phyloP scores from a whole-genome alignment of 2,329 filamentous ascomycete species.

The Hypoxylon sp. region DNA sequence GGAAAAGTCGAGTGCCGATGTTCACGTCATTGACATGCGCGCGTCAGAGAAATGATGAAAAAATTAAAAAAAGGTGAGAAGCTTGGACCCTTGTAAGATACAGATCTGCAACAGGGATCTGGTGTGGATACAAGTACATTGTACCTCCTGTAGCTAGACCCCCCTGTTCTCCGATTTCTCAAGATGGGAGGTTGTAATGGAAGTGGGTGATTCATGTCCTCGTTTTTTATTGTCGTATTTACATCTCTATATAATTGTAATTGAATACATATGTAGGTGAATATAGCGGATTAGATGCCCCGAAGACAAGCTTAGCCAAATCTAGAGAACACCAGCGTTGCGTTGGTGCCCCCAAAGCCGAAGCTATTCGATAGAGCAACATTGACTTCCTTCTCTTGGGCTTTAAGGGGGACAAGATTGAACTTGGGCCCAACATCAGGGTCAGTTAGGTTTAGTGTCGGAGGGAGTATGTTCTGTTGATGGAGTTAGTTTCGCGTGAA shows the following conservation, averaged over 20 bases:
- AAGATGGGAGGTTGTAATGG: too few relatives aligned
- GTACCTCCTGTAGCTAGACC: constrained; percentile 10
- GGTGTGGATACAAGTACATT: constrained; percentile 15
- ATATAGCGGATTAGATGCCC: not conserved
- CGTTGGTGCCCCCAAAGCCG: constrained; percentile 97
- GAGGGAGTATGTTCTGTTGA: constrained; percentile 80
- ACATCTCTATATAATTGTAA: constrained; percentile 2
- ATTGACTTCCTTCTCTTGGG: constrained; percentile 78
- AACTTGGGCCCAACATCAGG: constrained; percentile 79
- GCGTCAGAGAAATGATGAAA: constrained; percentile 28
- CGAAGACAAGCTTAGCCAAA: constrained; percentile 11
- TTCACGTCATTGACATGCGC: constrained; percentile 45
- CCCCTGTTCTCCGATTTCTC: too few relatives aligned
- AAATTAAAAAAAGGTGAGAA: constrained; percentile 28
- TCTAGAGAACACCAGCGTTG: constrained; percentile 81
- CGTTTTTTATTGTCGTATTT: constrained; percentile 8
- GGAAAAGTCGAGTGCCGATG: constrained; percentile 11
- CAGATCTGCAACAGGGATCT: constrained; percentile 40
- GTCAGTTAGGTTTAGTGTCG: constrained; percentile 85
- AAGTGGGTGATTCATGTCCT: constrained; percentile 1
- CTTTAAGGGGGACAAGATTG: constrained; percentile 83
- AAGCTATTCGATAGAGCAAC: constrained; percentile 95
- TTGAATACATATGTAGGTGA: not conserved
- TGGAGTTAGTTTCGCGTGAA: constrained; percentile 26
- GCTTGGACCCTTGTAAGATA: constrained; percentile 32